phyloP scores from a whole-genome alignment of 108 stramenopile genomes.

The Conticribra guillardii region DNA sequence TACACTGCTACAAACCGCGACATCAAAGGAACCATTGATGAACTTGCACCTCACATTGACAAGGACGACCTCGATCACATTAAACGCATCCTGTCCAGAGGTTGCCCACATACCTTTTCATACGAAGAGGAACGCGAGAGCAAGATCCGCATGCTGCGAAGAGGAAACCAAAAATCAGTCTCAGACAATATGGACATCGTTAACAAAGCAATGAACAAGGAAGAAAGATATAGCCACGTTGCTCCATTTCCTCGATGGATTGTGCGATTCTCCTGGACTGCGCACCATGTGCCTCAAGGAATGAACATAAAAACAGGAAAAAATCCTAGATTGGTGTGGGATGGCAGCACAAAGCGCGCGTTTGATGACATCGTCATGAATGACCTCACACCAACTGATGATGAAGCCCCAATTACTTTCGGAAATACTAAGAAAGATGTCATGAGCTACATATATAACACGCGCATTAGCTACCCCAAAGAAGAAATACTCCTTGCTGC shows the following conservation, averaged over 20 bases:
- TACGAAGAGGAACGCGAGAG: not conserved
- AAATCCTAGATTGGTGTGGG: slow-evolving; percentile 5
- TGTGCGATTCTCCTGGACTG: not conserved
- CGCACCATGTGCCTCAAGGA: slow-evolving; percentile 5
- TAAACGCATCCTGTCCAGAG: not conserved
- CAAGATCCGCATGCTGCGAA: not conserved
- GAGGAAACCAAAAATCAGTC: slow-evolving; percentile 11
- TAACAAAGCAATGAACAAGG: slow-evolving; percentile 12
- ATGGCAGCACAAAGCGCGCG: slow-evolving; percentile 14
- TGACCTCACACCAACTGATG: not conserved
- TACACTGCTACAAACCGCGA: slow-evolving; percentile 4
- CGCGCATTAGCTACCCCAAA: not conserved
- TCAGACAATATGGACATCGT: slow-evolving; percentile 1
- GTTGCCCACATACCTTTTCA: not conserved
- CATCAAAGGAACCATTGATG: not conserved
- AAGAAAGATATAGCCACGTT: slow-evolving; percentile 20
- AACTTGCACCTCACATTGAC: not conserved
- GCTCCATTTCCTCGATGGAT: not conserved
- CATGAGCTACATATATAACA: not conserved
- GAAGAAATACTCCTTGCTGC: not conserved
- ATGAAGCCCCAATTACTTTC: slow-evolving; percentile 8
- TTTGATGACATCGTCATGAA: slow-evolving; percentile 12
- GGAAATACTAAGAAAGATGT: not conserved
- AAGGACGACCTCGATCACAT: not conserved
- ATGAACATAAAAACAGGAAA: slow-evolving; percentile 7